Percentiles rank a stretch among this genome's conserved stretches.
Conservation (phyloP, 192 early-diverging fungal species). For the Haplosporangium gracile region DNA sequence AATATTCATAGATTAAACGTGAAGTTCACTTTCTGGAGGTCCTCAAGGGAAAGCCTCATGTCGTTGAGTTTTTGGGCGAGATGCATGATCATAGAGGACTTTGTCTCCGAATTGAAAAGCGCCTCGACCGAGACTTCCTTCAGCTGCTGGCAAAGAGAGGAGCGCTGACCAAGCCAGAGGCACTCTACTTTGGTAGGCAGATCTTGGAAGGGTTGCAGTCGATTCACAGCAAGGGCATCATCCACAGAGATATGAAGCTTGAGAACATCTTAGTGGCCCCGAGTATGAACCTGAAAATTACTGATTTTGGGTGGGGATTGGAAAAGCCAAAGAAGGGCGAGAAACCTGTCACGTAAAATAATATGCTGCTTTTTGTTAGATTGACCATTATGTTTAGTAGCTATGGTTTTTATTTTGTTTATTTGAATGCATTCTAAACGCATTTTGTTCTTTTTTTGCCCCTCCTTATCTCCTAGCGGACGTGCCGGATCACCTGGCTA, state of each 20-base stretch:
- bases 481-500: background rate
- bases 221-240: background rate
- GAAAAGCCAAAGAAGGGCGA: background rate
- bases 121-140: background rate
- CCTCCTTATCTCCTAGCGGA: background rate
- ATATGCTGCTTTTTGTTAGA: background rate
- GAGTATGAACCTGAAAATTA: background rate
- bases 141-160: background rate
- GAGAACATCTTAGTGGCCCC: background rate
- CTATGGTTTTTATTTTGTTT: background rate
- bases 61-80: background rate
- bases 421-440: background rate
- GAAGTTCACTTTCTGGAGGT: background rate
- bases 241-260: background rate
- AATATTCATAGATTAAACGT: background rate
- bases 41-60: background rate
- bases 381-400: too few relatives aligned
- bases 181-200: background rate
- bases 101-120: background rate
- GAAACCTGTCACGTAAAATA: background rate
- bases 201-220: background rate
- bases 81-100: background rate
- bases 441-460: background rate
- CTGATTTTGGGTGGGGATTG: background rate
- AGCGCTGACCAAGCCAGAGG: background rate